These are phyloP conservation scores for Lactarius quietus DNA, from an alignment of 768 basidiomycete species.

Conservation along the genomic window DNA sequence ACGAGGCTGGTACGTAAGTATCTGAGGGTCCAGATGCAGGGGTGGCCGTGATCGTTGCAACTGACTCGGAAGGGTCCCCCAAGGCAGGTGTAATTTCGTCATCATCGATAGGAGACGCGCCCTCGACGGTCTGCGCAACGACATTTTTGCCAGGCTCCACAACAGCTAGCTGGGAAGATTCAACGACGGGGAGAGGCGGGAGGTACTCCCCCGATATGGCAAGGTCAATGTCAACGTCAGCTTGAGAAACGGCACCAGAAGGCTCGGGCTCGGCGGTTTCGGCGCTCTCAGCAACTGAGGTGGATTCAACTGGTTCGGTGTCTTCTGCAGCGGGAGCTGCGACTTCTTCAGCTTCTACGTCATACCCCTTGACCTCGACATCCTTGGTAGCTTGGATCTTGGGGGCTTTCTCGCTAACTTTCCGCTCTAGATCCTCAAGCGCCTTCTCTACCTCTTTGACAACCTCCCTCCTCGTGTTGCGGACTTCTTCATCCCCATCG, in stretches of 20 bases:
- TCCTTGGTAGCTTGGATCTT: neutral
- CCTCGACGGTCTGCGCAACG: neutral
- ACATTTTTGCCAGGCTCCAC: neutral
- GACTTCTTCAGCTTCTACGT: neutral
- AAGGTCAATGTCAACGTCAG: constrained; percentile 1
- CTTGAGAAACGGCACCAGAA: neutral
- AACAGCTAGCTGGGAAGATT: neutral
- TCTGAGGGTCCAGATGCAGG: neutral
- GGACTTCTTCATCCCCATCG: constrained; percentile 51
- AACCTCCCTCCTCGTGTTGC: constrained; percentile 48
- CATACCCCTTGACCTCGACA: neutral
- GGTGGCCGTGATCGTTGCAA: neutral
- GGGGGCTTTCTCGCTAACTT: neutral
- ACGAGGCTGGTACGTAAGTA: neutral
- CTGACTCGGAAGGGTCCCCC: constrained; percentile 3
- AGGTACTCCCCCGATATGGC: constrained; percentile 7
- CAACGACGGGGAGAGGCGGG: neutral
- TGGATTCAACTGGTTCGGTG: neutral
- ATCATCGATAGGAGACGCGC: neutral
- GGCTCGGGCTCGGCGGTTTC: neutral
- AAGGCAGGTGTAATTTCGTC: neutral
- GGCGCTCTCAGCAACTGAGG: neutral
- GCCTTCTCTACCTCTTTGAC: constrained; percentile 61
- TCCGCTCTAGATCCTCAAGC: constrained; percentile 46
- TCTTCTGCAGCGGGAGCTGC: neutral